Conservation (phyloP, 768 basidiomycete genomes). For the Tremella fuciformis region DNA sequence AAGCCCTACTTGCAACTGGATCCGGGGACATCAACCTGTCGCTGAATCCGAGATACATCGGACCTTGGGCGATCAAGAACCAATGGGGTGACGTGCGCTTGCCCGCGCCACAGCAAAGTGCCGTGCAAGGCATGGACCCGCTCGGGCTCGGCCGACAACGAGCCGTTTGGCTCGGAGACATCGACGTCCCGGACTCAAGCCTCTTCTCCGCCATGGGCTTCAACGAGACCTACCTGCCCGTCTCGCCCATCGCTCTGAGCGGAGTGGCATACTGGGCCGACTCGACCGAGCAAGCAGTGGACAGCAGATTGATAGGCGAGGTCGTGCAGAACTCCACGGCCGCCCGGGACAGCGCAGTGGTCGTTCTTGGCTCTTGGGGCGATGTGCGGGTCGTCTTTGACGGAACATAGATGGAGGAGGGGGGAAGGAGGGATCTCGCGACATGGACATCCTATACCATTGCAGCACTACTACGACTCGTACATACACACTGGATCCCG, state of each 20-base stretch:
- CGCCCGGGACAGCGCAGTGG: constrained; percentile 22
- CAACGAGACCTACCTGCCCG: neutral
- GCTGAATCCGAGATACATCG: constrained; percentile 43
- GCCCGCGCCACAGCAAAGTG: constrained; percentile 14
- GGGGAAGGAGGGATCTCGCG: too few species aligned
- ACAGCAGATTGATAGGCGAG: constrained; percentile 7
- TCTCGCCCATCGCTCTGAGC: neutral
- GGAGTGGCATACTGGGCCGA: constrained; percentile 14
- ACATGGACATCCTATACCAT: too few species aligned
- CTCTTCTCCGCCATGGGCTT: constrained; percentile 13
- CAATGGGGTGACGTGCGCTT: constrained; percentile 35
- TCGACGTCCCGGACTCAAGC: constrained; percentile 15
- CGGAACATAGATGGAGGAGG: constrained; percentile 15
- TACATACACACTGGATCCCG: too few species aligned
- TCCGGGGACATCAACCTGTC: constrained; percentile 39
- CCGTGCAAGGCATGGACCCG: constrained; percentile 24
- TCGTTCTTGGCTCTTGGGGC: constrained; percentile 32
- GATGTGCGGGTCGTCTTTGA: constrained; percentile 37
- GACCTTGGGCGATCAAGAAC: constrained; percentile 38
- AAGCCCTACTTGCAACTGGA: constrained; percentile 25
- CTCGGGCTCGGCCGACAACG: constrained; percentile 19
- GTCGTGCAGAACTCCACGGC: constrained; percentile 12
- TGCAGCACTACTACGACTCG: too few species aligned
- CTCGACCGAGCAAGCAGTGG: constrained; percentile 5
- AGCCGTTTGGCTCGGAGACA: constrained; percentile 21